Base-by-base conservation (phyloP, 129 eudicot genomes). In the Flaveria sonorensis region DNA sequence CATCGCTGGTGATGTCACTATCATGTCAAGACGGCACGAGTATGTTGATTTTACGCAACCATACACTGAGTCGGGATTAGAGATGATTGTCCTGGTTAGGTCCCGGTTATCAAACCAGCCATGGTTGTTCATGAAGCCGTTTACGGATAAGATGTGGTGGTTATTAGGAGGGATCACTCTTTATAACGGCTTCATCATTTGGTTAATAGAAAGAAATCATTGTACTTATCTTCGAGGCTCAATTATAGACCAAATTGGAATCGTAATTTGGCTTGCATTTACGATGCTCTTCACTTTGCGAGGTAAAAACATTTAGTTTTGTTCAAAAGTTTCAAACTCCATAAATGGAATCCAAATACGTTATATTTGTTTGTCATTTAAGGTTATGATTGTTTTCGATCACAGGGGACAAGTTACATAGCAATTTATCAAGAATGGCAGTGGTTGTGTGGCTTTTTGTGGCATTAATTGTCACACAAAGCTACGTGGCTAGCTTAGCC, bases 121-220 rank as follows among this genome's bases (percentile, higher is more conserved):
- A 76, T 88, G 89, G 89, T 81, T 88, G 57, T 88, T 88, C 68
- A 20, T 85, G 81, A 81, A 85, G 83, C 92, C 92, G 60, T 88
- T 85, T 64, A 81, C 88, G 3, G 14, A 48, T 47, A 59, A 56
- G 68, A 78, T 88, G 92, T 88, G 92, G 92, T 73, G 72, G 60
- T 61, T 82, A 5, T 85, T 86, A 16, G 85, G 62, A 67, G 83
- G 72, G 28, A 69, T 85, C 47, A 71, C 86, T 57, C 45, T 86
- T 45, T 88, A 83, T 36, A 88, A 83, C 1, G 87, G 87, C 53
- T 57, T 81, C 46, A 80, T 88, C 36, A 82, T 88, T 43, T 88
- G 89, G 89, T 65, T 85, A 71, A 78, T 88, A 16, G 92, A 88
- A 53, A 65, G 61, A 56, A 19, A 12, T n/a, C 40, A 80, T 50